Evolutionary conservation across 1,139 yeast species (phyloP).

Genomic region (Groenewaldozyma sp.): DNA sequence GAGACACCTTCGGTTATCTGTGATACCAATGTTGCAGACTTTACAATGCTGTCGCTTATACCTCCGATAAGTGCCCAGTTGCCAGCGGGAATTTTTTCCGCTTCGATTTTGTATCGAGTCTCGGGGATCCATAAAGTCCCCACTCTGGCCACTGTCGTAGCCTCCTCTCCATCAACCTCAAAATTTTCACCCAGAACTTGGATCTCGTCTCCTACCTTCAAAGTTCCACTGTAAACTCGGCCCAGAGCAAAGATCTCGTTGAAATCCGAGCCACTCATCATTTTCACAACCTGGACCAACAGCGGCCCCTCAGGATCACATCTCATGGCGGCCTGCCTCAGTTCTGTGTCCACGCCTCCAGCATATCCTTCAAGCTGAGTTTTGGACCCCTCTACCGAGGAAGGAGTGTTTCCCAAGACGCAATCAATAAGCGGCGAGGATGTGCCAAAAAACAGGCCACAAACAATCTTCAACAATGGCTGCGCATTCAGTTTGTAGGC

Average conservation of each 20-base stretch:
- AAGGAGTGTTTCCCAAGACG: conserved; percentile 31
- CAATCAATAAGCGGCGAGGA: conserved; percentile 48
- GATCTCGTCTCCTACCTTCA: conserved; percentile 41
- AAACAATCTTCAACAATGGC: conserved; percentile 47
- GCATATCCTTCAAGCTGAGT: conserved; percentile 23
- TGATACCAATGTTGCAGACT: conserved; percentile 46
- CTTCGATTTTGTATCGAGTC: conserved; percentile 58
- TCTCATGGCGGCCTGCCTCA: conserved; percentile 16
- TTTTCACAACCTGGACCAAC: conserved; percentile 53
- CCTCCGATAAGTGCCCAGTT: conserved; percentile 61
- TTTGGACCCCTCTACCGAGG: conserved; percentile 35
- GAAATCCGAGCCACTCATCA: conserved; percentile 41
- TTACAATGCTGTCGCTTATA: conserved; percentile 44
- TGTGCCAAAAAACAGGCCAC: conserved; percentile 45
- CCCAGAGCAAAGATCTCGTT: conserved; percentile 44
- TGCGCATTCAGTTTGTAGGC: conserved; percentile 43
- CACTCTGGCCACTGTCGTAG: conserved; percentile 33
- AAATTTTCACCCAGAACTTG: conserved; percentile 51
- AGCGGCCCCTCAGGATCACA: conserved; percentile 37
- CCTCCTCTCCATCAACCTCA: conserved; percentile 46
- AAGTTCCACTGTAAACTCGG: conserved; percentile 51
- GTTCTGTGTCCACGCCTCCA: conserved; percentile 22
- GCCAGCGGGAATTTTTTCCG: conserved; percentile 52
- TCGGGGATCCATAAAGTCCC: conserved; percentile 52
- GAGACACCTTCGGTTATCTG: conserved; percentile 20